Evolutionary conservation across 106 monocot species (phyloP).

Genomic region (Dendrobium chrysotoxum): DNA sequence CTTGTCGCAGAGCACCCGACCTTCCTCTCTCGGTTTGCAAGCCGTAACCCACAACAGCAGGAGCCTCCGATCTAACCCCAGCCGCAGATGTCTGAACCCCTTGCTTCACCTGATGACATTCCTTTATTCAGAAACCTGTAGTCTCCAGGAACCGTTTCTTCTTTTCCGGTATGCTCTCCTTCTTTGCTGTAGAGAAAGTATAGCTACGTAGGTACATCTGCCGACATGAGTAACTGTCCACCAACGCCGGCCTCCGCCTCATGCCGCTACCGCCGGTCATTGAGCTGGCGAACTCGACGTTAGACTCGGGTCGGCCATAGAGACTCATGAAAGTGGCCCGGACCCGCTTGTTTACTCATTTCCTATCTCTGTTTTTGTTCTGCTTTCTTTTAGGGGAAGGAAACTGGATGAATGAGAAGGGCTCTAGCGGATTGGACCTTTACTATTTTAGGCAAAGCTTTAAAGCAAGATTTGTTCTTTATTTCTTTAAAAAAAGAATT

Average conservation of each 20-base stretch:
- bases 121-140: too few relatives aligned
- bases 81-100: too few relatives aligned
- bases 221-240: slow-evolving; percentile 47
- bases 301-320: slow-evolving; percentile 29
- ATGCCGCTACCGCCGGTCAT: background rate
- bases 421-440: background rate
- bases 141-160: slow-evolving; percentile 20
- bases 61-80: too few relatives aligned
- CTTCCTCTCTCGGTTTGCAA: too few relatives aligned
- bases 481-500: too few relatives aligned
- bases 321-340: background rate
- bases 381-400: background rate
- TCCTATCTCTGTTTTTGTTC: background rate
- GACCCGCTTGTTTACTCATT: background rate
- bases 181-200: slow-evolving; percentile 39
- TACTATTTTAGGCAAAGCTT: too few relatives aligned
- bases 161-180: slow-evolving; percentile 32
- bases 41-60: too few relatives aligned
- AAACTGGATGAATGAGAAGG: background rate
- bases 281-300: slow-evolving; percentile 42
- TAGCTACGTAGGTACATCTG: slow-evolving; percentile 56
- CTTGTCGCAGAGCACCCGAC: too few relatives aligned
- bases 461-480: too few relatives aligned
- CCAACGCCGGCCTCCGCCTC: slow-evolving; percentile 14
- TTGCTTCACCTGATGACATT: too few relatives aligned